These are phyloP conservation scores for Fallopia convolvulus DNA, from an alignment of 148 eudicot genomes.

Conservation along the genomic window DNA sequence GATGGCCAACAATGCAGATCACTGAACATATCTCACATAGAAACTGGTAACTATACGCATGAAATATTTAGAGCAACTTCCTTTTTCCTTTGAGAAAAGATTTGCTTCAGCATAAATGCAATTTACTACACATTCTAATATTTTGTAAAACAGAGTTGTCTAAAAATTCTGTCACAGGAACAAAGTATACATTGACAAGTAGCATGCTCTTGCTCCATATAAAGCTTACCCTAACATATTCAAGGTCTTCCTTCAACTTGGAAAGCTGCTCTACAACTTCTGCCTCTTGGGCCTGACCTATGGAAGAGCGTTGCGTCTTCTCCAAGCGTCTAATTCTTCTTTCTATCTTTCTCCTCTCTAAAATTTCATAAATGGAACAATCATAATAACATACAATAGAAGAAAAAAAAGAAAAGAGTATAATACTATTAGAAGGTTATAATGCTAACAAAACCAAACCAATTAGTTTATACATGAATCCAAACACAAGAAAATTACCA, in stretches of 20 bases:
- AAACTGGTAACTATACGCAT: background rate
- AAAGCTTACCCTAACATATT: constrained; percentile 80
- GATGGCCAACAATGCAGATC: background rate
- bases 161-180: background rate
- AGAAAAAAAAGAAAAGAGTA: background rate
- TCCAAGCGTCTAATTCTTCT: constrained; percentile 81
- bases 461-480: background rate
- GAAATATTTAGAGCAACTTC: background rate
- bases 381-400: background rate
- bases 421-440: background rate
- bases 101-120: background rate
- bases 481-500: constrained; percentile 32
- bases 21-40: background rate
- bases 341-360: constrained; percentile 92
- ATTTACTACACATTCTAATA: background rate
- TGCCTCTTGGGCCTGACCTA: constrained; percentile 60
- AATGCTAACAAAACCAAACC: background rate
- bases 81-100: background rate
- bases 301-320: constrained; percentile 66
- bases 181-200: background rate
- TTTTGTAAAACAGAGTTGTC: background rate
- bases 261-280: constrained; percentile 54
- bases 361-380: constrained; percentile 3
- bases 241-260: constrained; percentile 84
- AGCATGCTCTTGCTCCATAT: background rate